phyloP scores from a whole-genome alignment of 148 eudicot species.

The Rhododendron simsii region DNA sequence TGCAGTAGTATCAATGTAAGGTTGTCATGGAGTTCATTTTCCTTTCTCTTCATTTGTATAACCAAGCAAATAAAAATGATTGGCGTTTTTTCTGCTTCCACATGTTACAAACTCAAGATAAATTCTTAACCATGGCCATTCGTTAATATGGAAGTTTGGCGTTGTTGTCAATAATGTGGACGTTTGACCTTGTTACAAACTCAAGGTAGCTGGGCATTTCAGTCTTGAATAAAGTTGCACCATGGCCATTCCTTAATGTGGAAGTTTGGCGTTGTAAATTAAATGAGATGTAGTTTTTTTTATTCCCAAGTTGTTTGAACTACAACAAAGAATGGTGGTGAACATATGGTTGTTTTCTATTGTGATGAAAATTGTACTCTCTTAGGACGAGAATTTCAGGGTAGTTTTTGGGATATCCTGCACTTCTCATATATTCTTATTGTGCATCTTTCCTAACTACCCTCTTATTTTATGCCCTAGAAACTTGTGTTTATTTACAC shows the following conservation, averaged over 20 bases:
- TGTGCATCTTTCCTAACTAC: background rate
- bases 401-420: background rate
- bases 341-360: background rate
- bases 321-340: background rate
- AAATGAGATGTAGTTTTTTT: background rate
- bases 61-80: background rate
- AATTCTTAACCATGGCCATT: background rate
- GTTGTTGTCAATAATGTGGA: background rate
- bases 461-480: background rate
- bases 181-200: background rate
- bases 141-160: background rate
- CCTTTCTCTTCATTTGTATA: background rate
- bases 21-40: background rate
- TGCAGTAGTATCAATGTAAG: background rate
- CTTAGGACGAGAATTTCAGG: background rate
- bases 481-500: background rate
- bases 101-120: background rate
- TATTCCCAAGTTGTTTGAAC: background rate
- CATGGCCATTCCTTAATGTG: background rate
- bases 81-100: background rate
- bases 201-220: background rate
- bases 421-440: background rate
- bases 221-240: background rate
- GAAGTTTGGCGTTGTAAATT: background rate
- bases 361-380: background rate